Base-by-base conservation (phyloP, 176 grass and related monocot species). In the Avena atlantica region DNA sequence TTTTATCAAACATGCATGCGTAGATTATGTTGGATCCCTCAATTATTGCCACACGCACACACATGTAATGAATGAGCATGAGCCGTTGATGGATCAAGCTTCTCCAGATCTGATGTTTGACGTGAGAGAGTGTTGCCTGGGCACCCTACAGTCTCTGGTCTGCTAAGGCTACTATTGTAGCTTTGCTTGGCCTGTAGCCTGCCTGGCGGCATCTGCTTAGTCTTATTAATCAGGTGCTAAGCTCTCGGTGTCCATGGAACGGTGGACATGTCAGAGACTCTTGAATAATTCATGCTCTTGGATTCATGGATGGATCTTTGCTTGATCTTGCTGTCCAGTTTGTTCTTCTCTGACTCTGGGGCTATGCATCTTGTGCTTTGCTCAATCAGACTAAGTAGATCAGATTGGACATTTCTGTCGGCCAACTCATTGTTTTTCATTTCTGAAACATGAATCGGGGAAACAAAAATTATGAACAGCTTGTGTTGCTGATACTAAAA, bases 21-120 rank as follows among this genome's bases (percentile, higher is more conserved):
- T 79, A 81, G 72, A 72, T 78, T 79, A 86, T 65, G 78, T 20
- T 78, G 11, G 70, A 70, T 7, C 55, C 23, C 73, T 63, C 80
- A 87, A 90, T 90, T 87, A 90, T 90, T 84, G 34, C 13, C 69
- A 82, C 47, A 34, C 45, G 79, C 48, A 21, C 67, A 74, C 78
- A 81, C 78, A 78, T 27, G 80, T 71, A 82, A 21, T 55, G 67
- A 53, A 65, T 10, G 61, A 31, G 29, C 53, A 42, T 42, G 40
- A 42, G 40, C 40, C 51, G 52, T 60, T 9, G 55, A 64, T 50
- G 7, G 65, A 78, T 70, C 52, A 77, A 78, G 29, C 17, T 42
- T 71, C 8, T 83, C 40, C 45, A 83, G 89, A 83, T 90, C 64
- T 86, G 74, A 71, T 83, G 76, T 74, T 74, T 80, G 74, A 83